A percentile compares a stretch with the other conserved stretches of the same genome.
These are phyloP conservation scores for Actinidia polygama DNA, from an alignment of 179 eudicot species.

Conservation along the genomic window DNA sequence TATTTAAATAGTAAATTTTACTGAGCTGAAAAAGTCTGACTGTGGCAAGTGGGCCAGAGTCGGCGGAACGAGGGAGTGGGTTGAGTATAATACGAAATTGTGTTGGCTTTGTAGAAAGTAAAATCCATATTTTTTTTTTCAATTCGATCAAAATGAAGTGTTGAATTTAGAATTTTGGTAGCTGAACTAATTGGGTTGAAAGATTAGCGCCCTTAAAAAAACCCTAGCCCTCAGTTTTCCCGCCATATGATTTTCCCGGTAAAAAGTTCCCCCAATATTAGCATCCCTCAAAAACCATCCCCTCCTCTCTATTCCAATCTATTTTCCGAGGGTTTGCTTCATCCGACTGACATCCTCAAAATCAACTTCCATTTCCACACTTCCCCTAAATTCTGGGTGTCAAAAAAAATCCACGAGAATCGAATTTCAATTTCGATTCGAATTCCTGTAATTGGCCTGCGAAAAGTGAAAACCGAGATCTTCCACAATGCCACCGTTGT, in stretches of 20 bases:
- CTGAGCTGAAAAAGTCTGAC: no score
- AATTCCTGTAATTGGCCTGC: background rate
- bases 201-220: no score
- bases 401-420: background rate
- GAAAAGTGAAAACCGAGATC: background rate
- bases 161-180: no score
- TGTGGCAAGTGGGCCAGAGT: no score
- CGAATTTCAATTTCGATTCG: background rate
- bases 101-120: no score
- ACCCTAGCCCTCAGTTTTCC: background rate
- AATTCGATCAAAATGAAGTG: no score
- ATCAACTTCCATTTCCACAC: background rate
- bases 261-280: background rate
- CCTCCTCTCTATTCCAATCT: background rate
- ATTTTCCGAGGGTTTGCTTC: background rate
- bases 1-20: no score
- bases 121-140: no score
- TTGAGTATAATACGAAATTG: no score
- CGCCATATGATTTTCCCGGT: background rate
- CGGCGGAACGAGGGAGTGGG: no score
- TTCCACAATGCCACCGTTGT: conserved; percentile 28
- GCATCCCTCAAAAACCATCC: background rate
- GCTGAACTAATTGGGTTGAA: no score
- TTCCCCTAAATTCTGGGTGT: background rate
- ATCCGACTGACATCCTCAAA: background rate